phyloP scores from a whole-genome alignment of 192 early-diverging fungal species.

The Backusella parvicylindrica region DNA sequence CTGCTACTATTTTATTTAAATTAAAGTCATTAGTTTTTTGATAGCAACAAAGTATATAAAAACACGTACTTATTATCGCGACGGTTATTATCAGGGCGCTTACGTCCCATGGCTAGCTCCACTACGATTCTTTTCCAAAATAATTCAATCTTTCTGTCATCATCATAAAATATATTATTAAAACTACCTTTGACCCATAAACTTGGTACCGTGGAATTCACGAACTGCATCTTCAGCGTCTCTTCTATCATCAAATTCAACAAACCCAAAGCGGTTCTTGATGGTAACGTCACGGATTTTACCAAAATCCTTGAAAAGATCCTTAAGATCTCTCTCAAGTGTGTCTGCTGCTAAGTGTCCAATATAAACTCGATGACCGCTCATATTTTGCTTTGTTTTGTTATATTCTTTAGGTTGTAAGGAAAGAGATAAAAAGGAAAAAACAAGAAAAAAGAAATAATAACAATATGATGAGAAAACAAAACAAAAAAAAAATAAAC shows the following conservation, averaged over 20 bases:
- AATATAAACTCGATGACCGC: slow-evolving; percentile 56
- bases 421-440: not conserved
- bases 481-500: not conserved
- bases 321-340: slow-evolving; percentile 79
- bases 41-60: not conserved
- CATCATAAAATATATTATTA: not conserved
- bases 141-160: not conserved
- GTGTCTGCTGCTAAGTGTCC: slow-evolving; percentile 84
- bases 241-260: slow-evolving; percentile 83
- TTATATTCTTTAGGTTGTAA: not conserved
- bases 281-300: slow-evolving; percentile 78
- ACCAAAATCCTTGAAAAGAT: slow-evolving; percentile 78
- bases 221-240: slow-evolving; percentile 92
- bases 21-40: not conserved
- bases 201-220: slow-evolving; percentile 75
- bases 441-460: not conserved
- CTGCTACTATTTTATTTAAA: not conserved
- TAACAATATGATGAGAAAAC: not conserved
- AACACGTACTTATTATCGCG: slow-evolving; percentile 25
- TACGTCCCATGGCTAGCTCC: slow-evolving; percentile 70
- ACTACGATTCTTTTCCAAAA: slow-evolving; percentile 62
- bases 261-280: slow-evolving; percentile 88
- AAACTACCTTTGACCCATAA: slow-evolving; percentile 78
- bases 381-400: not conserved
- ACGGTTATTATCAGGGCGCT: slow-evolving; percentile 40